phyloP scores from a whole-genome alignment of 2,329 filamentous ascomycete genomes.

The Cryoendolithus antarcticus region DNA sequence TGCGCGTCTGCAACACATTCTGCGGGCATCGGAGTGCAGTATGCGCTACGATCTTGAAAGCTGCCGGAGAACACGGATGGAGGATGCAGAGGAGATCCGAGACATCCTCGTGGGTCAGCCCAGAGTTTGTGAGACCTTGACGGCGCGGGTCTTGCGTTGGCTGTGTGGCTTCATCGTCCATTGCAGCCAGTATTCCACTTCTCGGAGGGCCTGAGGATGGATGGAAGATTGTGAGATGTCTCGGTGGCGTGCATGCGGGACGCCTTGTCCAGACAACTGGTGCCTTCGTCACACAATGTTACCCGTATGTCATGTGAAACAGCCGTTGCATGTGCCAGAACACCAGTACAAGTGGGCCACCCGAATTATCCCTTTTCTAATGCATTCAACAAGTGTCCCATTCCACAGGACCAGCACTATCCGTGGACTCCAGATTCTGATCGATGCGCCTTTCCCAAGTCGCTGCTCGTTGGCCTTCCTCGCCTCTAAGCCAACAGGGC shows the following conservation, averaged over 20 bases:
- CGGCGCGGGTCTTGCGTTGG: slow-evolving; percentile 59
- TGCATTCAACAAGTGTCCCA: no score
- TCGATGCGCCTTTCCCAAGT: no score
- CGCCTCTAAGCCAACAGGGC: no score
- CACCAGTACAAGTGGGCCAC: no score
- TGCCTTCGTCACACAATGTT: no score
- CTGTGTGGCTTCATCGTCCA: slow-evolving; percentile 2
- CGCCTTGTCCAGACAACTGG: slow-evolving; percentile 2
- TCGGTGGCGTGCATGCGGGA: slow-evolving; percentile 3
- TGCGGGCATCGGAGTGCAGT: slow-evolving; percentile 42
- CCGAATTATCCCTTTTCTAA: no score
- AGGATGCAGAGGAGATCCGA: slow-evolving; percentile 83
- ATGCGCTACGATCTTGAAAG: slow-evolving; percentile 55
- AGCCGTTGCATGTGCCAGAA: no score
- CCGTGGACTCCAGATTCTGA: no score
- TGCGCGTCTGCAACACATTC: slow-evolving; percentile 45
- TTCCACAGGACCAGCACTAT: no score
- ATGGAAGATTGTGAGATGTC: slow-evolving; percentile 2
- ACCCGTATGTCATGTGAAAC: no score
- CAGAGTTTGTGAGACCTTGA: slow-evolving; percentile 67
- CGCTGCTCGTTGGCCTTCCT: no score
- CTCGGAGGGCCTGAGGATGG: background rate
- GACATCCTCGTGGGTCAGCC: slow-evolving; percentile 69
- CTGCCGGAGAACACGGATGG: slow-evolving; percentile 62
- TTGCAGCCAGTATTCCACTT: background rate